Conservation (phyloP, 2,329 filamentous ascomycete genomes). For the Colletotrichum gigasporum region DNA sequence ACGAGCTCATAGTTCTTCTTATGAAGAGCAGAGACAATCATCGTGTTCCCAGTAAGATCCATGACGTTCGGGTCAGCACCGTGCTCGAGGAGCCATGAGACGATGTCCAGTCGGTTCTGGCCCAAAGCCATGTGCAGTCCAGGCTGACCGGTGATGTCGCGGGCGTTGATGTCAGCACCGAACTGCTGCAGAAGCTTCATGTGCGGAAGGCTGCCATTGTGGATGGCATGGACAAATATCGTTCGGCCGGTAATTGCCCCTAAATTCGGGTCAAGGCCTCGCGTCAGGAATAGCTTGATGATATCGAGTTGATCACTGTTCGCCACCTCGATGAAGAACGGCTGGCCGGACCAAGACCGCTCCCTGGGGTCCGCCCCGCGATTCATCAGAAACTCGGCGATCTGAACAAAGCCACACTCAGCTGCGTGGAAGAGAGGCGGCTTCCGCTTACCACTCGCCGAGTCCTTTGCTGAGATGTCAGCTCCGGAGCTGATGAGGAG, state of each 20-base stretch:
- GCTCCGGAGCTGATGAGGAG: slow-evolving; percentile 45
- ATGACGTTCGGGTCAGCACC: slow-evolving; percentile 44
- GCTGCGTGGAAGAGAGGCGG: slow-evolving; percentile 37
- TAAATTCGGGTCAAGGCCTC: slow-evolving; percentile 46
- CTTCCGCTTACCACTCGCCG: slow-evolving; percentile 30
- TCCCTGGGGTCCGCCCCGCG: slow-evolving; percentile 31
- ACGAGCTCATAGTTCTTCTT: slow-evolving; percentile 37
- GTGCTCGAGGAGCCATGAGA: slow-evolving; percentile 43
- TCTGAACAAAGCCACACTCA: slow-evolving; percentile 10
- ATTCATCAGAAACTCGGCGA: slow-evolving; percentile 31
- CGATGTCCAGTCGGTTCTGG: slow-evolving; percentile 41
- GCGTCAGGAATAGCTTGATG: slow-evolving; percentile 38
- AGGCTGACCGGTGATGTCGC: slow-evolving; percentile 33
- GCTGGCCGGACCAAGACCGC: slow-evolving; percentile 22
- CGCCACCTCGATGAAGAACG: slow-evolving; percentile 29
- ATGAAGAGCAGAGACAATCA: slow-evolving; percentile 44
- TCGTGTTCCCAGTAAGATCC: slow-evolving; percentile 41
- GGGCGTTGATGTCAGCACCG: slow-evolving; percentile 41
- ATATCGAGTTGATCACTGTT: slow-evolving; percentile 23
- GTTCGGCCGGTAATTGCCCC: slow-evolving; percentile 42
- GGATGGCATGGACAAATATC: slow-evolving; percentile 40
- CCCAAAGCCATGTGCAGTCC: slow-evolving; percentile 38
- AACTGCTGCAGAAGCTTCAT: slow-evolving; percentile 25
- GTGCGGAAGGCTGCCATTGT: slow-evolving; percentile 26
- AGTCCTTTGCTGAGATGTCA: slow-evolving; percentile 34